phyloP scores from a whole-genome alignment of 306 rosid species.

The Biancaea sappan region DNA sequence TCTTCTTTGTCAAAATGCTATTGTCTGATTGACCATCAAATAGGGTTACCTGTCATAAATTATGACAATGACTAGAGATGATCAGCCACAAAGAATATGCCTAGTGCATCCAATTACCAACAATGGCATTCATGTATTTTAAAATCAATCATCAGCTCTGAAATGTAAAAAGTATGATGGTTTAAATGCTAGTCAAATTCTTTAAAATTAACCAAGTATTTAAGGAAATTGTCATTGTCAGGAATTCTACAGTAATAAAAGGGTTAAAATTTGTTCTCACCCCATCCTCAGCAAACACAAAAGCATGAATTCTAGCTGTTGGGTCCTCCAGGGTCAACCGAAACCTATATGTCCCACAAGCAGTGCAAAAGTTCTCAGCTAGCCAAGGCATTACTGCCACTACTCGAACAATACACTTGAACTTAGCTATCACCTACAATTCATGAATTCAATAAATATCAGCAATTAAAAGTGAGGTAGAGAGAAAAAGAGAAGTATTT shows the following conservation, averaged over 20 bases:
- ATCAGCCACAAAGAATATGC: not conserved
- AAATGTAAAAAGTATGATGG: not conserved
- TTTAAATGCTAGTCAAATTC: not conserved
- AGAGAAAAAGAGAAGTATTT: not conserved
- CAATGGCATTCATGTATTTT: not conserved
- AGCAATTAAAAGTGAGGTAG: not conserved
- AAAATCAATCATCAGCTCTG: not conserved
- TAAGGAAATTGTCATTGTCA: not conserved
- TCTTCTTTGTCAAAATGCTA: constrained; percentile 38
- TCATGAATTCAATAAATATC: constrained; percentile 1
- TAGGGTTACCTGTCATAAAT: constrained; percentile 49
- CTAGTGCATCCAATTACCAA: not conserved
- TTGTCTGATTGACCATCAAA: constrained; percentile 48
- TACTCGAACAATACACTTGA: constrained; percentile 64
- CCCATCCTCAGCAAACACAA: constrained; percentile 60
- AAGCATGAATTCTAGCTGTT: constrained; percentile 77
- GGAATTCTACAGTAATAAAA: not conserved
- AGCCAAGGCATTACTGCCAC: constrained; percentile 52
- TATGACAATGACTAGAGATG: not conserved
- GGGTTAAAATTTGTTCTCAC: constrained; percentile 38
- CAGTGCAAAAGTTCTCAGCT: constrained; percentile 39
- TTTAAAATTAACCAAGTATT: not conserved
- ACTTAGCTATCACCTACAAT: constrained; percentile 60
- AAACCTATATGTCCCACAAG: constrained; percentile 44
- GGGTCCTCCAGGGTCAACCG: constrained; percentile 76